Percentiles rank a stretch among this genome's conserved stretches.
These are phyloP conservation scores for Metarhizium album DNA, from an alignment of 2,329 filamentous ascomycete genomes.

Conservation along the genomic window DNA sequence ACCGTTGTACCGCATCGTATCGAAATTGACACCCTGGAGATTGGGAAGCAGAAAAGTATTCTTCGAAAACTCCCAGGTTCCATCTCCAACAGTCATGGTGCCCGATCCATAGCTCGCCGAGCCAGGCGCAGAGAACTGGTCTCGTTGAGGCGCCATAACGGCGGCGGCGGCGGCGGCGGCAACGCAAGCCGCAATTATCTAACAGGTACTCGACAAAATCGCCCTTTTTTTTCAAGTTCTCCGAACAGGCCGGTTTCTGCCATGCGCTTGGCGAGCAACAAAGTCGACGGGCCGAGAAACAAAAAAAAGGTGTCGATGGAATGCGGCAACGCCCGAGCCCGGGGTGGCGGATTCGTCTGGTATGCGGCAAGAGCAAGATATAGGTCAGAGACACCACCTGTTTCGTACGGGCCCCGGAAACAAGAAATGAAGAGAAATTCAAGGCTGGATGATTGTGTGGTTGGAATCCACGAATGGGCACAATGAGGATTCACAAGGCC, in stretches of 20 bases:
- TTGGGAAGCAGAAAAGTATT: constrained; percentile 73
- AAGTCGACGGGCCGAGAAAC: neutral
- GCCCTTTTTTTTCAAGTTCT: neutral
- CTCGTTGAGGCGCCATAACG: constrained; percentile 47
- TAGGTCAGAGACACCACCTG: neutral
- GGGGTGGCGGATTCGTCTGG: neutral
- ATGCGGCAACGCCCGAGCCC: constrained; percentile 1
- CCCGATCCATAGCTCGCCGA: constrained; percentile 62
- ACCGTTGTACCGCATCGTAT: constrained; percentile 81
- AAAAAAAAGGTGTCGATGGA: neutral
- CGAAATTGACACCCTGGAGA: constrained; percentile 64
- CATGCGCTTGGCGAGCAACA: neutral
- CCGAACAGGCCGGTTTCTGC: neutral
- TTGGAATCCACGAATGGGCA: neutral
- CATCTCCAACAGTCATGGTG: constrained; percentile 69
- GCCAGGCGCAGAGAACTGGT: constrained; percentile 56
- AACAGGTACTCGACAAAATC: neutral
- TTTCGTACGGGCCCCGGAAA: neutral
- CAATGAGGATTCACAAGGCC: neutral
- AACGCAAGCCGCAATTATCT: neutral
- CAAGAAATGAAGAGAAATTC: neutral
- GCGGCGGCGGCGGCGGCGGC: constrained; percentile 28
- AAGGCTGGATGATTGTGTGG: neutral
- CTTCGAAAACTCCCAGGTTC: constrained; percentile 70
- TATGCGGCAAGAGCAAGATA: neutral